These are phyloP conservation scores for Xerocomellus intermedius DNA, from an alignment of 768 basidiomycete genomes.

Conservation along the genomic window DNA sequence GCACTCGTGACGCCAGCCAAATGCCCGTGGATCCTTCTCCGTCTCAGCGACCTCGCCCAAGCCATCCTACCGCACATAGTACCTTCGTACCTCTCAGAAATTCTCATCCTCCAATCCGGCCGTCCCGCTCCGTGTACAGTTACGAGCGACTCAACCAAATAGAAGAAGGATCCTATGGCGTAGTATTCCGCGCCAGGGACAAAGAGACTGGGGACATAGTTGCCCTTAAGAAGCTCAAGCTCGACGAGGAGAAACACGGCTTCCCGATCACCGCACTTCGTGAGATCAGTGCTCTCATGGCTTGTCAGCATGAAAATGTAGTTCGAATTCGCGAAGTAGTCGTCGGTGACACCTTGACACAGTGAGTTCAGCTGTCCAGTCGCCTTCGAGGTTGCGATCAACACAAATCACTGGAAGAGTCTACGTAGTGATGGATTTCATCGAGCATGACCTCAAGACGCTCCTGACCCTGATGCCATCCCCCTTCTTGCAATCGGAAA, in stretches of 20 bases:
- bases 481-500: slow-evolving; percentile 95
- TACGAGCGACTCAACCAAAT: slow-evolving; percentile 97
- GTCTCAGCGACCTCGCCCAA: slow-evolving; percentile 12
- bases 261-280: slow-evolving; percentile 97
- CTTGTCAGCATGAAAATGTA: slow-evolving; percentile 91
- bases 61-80: slow-evolving; percentile 45
- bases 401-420: slow-evolving; percentile 54
- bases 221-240: slow-evolving; percentile 95
- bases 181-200: slow-evolving; percentile 95
- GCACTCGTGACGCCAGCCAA: slow-evolving; percentile 15
- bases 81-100: slow-evolving; percentile 73
- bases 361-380: slow-evolving; percentile 62
- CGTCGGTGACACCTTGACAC: slow-evolving; percentile 96
- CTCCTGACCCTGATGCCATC: slow-evolving; percentile 92
- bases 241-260: slow-evolving; percentile 98
- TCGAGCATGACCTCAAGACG: slow-evolving; percentile 98
- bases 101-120: slow-evolving; percentile 71
- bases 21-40: slow-evolving; percentile 17
- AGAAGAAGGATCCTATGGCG: slow-evolving; percentile 97
- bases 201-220: slow-evolving; percentile 95
- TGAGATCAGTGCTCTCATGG: slow-evolving; percentile 96
- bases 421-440: slow-evolving; percentile 99
- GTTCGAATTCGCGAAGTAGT: slow-evolving; percentile 97
- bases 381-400: slow-evolving; percentile 4
- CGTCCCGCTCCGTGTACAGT: slow-evolving; percentile 90